Conservation (phyloP, 345 rosid genomes). For the Lenwebbia sp. region DNA sequence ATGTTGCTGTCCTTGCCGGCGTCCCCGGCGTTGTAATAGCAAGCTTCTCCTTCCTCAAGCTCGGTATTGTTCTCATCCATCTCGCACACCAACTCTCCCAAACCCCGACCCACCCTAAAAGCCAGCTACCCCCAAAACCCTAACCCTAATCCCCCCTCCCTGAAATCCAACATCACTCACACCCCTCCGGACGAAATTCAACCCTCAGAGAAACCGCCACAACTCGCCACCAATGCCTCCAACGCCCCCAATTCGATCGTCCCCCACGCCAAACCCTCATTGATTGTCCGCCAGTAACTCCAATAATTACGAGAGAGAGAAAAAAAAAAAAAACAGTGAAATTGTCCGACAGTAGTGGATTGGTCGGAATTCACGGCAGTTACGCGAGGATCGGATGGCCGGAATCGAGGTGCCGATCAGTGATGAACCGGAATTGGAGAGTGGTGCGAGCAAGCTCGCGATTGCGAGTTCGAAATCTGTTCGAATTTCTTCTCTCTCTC, state of each 20-base stretch:
- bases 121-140: constrained; percentile 5
- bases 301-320: not conserved
- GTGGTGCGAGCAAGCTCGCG: not conserved
- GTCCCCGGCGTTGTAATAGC: constrained; percentile 13
- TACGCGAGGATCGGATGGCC: not conserved
- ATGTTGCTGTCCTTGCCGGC: constrained; percentile 15
- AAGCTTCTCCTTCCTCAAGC: constrained; percentile 75
- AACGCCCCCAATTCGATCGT: not conserved
- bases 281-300: not conserved
- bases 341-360: too few species aligned
- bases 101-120: not conserved
- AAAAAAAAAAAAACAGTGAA: not conserved
- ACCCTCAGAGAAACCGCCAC: not conserved
- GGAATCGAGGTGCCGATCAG: not conserved
- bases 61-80: constrained; percentile 45
- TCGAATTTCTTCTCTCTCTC: not conserved
- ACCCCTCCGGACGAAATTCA: not conserved
- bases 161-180: constrained; percentile 49
- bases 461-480: not conserved
- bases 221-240: not conserved
- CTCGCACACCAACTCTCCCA: not conserved
- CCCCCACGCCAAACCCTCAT: not conserved
- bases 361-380: too few species aligned
- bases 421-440: not conserved
- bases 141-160: constrained; percentile 25